A percentile compares a stretch with the other conserved stretches of the same genome.
Conservation (phyloP, 768 basidiomycete genomes). For the Mycena latifolia region DNA sequence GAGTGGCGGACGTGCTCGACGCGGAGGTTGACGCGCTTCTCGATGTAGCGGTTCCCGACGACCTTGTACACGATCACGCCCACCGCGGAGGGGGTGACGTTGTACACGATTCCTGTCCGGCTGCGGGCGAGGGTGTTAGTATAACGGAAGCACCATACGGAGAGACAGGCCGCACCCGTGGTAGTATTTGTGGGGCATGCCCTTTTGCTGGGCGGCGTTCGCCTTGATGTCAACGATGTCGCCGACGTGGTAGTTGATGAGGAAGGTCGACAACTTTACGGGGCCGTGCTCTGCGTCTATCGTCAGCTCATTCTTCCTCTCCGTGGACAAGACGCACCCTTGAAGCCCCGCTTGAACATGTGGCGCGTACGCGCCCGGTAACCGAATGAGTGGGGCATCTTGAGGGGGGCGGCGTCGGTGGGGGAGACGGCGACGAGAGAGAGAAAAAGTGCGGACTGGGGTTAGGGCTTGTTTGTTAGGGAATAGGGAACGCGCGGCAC, state of each 20-base stretch:
- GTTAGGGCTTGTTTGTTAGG: not conserved
- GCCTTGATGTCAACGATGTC: constrained; percentile 99
- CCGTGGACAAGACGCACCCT: constrained; percentile 69
- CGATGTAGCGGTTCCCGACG: constrained; percentile 98
- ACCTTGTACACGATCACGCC: constrained; percentile 99
- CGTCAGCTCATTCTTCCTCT: constrained; percentile 7
- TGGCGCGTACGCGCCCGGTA: constrained; percentile 99
- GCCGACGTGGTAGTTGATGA: constrained; percentile 93
- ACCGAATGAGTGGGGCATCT: constrained; percentile 99
- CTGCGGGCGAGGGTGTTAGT: not conserved
- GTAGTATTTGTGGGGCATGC: constrained; percentile 99
- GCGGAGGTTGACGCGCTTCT: constrained; percentile 99
- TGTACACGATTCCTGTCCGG: constrained; percentile 95
- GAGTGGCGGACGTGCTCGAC: constrained; percentile 97
- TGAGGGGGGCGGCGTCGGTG: constrained; percentile 59
- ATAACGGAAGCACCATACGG: too few relatives aligned
- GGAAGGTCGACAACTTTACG: constrained; percentile 92
- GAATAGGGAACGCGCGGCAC: too few relatives aligned
- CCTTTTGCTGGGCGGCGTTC: constrained; percentile 99
- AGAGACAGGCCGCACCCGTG: constrained; percentile 68
- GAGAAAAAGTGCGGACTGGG: constrained; percentile 4
- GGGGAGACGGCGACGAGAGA: not conserved
- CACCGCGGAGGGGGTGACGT: constrained; percentile 94
- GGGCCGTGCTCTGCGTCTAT: constrained; percentile 83
- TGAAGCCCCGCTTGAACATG: constrained; percentile 99